Percentiles rank a stretch among this genome's conserved stretches.
phyloP scores from a whole-genome alignment of 305 asterid species.

The Fraxinus sp. region DNA sequence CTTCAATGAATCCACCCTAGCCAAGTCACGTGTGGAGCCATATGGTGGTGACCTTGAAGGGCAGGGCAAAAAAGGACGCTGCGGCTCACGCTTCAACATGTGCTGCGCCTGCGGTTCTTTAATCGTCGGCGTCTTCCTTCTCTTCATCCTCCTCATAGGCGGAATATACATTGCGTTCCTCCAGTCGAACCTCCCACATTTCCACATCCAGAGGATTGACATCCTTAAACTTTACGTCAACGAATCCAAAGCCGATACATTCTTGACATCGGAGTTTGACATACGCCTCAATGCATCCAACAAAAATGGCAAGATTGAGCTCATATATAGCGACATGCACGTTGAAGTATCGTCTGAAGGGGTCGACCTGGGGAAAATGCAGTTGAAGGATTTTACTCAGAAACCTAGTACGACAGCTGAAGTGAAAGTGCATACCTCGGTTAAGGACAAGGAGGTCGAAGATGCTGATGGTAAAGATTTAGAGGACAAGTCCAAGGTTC shows the following conservation, averaged over 20 bases:
- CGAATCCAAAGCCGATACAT: background rate
- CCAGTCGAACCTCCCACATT: constrained; percentile 41
- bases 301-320: constrained; percentile 22
- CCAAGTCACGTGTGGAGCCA: constrained; percentile 7
- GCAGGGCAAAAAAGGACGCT: background rate
- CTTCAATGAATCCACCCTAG: constrained; percentile 34
- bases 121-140: constrained; percentile 24
- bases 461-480: constrained; percentile 36
- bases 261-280: constrained; percentile 25
- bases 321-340: constrained; percentile 30
- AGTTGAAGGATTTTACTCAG: constrained; percentile 24
- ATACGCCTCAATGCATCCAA: constrained; percentile 37
- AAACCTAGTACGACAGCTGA: constrained; percentile 15
- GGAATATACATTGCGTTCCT: constrained; percentile 35
- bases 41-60: constrained; percentile 22
- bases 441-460: constrained; percentile 23
- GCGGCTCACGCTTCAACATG: constrained; percentile 21
- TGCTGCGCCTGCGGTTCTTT: constrained; percentile 37
- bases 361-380: constrained; percentile 19
- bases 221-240: constrained; percentile 4
- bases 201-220: constrained; percentile 35
- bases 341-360: constrained; percentile 31
- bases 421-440: constrained; percentile 20
- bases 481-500: constrained; percentile 9
- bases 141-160: constrained; percentile 31